Evolutionary conservation across 352 stramenopile genomes (phyloP), one percentile per base, ranked within the genome.

Genomic region (Plasmopara halstedii): DNA sequence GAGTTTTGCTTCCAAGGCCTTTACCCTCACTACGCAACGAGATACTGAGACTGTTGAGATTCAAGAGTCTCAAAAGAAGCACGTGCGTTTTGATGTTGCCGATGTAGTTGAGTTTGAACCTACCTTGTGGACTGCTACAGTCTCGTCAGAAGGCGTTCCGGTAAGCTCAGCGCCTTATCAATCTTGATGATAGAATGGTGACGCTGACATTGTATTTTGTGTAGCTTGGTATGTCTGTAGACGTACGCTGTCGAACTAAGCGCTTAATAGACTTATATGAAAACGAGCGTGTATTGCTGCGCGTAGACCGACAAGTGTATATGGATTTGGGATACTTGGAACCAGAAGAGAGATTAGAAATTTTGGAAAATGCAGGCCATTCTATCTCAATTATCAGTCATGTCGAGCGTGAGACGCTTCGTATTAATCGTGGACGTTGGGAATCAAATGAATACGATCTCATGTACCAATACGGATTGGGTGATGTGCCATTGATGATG

Each of bases 381-480:
- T 74, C 78, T 14, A 57, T 73, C 8, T 69, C 71, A 32, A 69
- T 83, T 51, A 73, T 90, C 47, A 83, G 56, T 29, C 64, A 73
- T 50, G 70, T 84, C 20, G 76, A 88, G 51, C 71, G 72, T 23
- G 75, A 88, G 31, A 72, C 64, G 26, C 57, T 85, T 33, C 78
- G 75, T 36, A 76, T 88, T 39, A 90, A 90, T 50, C 75, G 74
- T 34, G 74, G 88, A 62, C 78, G 78, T 17, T 90, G 73, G 75
- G 78, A 90, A 46, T 88, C 78, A 19, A 90, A 90, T 54, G 78
- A 90, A 56, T 90, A 86, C 56, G 78, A 90, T 47, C 60, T 90
- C 50, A 68, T 85, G 59, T 83, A 88, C 58, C 78, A 90, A 58
- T 88, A 75, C 44, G 74, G 73, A 23, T 62, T 88, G 39, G 77